These are phyloP conservation scores for Anacardium occidentale DNA, from an alignment of 345 rosid genomes.

Conservation along the genomic window DNA sequence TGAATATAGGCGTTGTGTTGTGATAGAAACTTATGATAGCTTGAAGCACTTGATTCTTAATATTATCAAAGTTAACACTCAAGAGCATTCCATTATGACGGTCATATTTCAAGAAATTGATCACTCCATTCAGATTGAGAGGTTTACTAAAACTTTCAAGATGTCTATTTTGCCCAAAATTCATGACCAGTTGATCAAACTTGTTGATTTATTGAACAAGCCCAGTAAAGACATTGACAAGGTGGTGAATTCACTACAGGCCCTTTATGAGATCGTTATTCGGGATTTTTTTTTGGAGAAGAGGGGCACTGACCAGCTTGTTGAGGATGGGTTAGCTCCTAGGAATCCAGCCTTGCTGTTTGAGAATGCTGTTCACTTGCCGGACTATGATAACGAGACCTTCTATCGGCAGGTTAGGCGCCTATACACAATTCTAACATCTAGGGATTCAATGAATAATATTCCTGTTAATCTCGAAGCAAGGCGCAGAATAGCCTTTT, in stretches of 20 bases:
- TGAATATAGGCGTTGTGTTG: slow-evolving; percentile 90
- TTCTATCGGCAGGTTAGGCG: slow-evolving; percentile 89
- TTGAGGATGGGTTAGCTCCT: slow-evolving; percentile 73
- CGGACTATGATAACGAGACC: slow-evolving; percentile 60
- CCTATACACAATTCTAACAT: slow-evolving; percentile 78
- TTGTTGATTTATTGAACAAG: slow-evolving; percentile 54
- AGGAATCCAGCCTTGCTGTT: slow-evolving; percentile 75
- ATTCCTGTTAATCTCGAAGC: slow-evolving; percentile 89
- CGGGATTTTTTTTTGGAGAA: slow-evolving; percentile 75
- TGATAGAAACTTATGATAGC: slow-evolving; percentile 87
- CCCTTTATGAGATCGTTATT: slow-evolving; percentile 77
- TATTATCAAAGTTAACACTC: slow-evolving; percentile 64
- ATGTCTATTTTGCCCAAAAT: slow-evolving; percentile 68
- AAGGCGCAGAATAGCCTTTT: slow-evolving; percentile 90
- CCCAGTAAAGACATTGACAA: slow-evolving; percentile 53
- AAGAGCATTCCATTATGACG: slow-evolving; percentile 74
- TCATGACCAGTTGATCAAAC: slow-evolving; percentile 68
- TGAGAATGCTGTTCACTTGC: slow-evolving; percentile 73
- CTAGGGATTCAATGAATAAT: slow-evolving; percentile 87
- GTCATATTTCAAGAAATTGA: slow-evolving; percentile 85
- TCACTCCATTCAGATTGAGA: slow-evolving; percentile 60
- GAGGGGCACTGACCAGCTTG: slow-evolving; percentile 61
- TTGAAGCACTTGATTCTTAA: slow-evolving; percentile 68
- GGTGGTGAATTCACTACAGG: slow-evolving; percentile 83
- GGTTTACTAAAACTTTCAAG: slow-evolving; percentile 76